A percentile compares a stretch with the other conserved stretches of the same genome.
Conservation (phyloP, 768 basidiomycete species). For the Rhizopogon vesiculosus region DNA sequence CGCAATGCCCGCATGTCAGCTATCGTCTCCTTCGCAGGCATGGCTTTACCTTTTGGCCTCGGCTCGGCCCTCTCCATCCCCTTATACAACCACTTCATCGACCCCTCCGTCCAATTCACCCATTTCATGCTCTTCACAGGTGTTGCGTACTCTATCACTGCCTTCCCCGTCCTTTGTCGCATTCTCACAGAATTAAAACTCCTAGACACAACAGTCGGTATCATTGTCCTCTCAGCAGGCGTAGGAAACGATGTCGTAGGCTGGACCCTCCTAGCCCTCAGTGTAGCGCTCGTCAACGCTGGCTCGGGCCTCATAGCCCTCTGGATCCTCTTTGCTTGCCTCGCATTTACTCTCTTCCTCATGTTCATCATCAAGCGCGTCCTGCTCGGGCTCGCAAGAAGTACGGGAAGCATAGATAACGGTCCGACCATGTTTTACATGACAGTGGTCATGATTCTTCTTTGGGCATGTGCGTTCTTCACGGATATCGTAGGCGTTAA, state of each 20-base stretch:
- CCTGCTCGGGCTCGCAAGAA: slow-evolving; percentile 68
- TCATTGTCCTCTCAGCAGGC: slow-evolving; percentile 89
- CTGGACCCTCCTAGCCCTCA: slow-evolving; percentile 86
- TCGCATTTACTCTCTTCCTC: slow-evolving; percentile 79
- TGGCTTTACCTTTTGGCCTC: slow-evolving; percentile 83
- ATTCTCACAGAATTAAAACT: slow-evolving; percentile 90
- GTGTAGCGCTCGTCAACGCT: slow-evolving; percentile 92
- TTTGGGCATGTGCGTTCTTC: slow-evolving; percentile 88
- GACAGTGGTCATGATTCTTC: slow-evolving; percentile 73
- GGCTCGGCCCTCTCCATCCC: slow-evolving; percentile 73
- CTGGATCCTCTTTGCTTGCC: slow-evolving; percentile 74
- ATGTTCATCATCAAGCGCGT: slow-evolving; percentile 58
- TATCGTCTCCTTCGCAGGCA: slow-evolving; percentile 76
- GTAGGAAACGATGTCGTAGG: slow-evolving; percentile 86
- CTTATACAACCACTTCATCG: slow-evolving; percentile 61
- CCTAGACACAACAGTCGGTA: slow-evolving; percentile 86
- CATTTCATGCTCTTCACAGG: slow-evolving; percentile 95
- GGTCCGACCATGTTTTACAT: slow-evolving; percentile 89
- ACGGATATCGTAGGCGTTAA: slow-evolving; percentile 92
- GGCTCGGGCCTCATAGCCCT: slow-evolving; percentile 78
- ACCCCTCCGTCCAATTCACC: slow-evolving; percentile 63
- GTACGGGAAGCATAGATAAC: slow-evolving; percentile 75
- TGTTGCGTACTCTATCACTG: slow-evolving; percentile 86
- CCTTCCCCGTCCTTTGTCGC: slow-evolving; percentile 81
- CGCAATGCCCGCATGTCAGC: slow-evolving; percentile 67